Percentiles rank a stretch among this genome's conserved stretches.
These are phyloP conservation scores for Brachypodium distachyon DNA, from an alignment of 202 grass and related monocot genomes.

Conservation along the genomic window DNA sequence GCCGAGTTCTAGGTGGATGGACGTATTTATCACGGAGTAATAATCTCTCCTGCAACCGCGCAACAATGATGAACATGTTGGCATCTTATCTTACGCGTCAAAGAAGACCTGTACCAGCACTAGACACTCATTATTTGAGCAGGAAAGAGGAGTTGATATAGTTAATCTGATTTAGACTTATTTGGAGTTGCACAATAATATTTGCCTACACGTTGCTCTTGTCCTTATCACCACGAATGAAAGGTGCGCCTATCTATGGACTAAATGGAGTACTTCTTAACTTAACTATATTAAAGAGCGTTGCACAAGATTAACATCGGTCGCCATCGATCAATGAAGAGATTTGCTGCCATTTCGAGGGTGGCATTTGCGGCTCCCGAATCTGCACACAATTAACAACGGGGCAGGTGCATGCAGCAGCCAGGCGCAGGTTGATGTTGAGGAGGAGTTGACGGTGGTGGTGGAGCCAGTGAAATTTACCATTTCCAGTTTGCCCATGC, in stretches of 20 bases:
- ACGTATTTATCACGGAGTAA: slow-evolving; percentile 23
- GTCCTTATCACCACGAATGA: neutral
- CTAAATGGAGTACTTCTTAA: neutral
- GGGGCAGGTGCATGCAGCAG: neutral
- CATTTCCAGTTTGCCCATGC: neutral
- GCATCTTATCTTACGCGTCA: neutral
- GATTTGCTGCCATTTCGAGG: neutral
- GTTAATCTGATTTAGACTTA: neutral
- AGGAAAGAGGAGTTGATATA: neutral
- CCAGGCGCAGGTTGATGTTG: neutral
- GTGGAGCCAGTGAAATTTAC: neutral
- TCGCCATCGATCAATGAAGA: neutral
- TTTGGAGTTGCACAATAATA: neutral
- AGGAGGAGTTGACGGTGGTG: too few relatives aligned
- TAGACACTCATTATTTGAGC: neutral
- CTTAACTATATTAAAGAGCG: neutral
- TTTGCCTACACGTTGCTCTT: neutral
- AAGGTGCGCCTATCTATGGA: neutral
- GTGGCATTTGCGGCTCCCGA: neutral
- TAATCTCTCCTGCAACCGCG: neutral
- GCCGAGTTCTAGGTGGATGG: slow-evolving; percentile 33
- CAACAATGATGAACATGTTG: neutral
- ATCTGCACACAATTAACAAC: neutral
- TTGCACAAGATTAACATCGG: neutral
- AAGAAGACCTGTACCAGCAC: neutral